phyloP scores from a whole-genome alignment of 2,329 filamentous ascomycete genomes.

The Neurospora sp. region DNA sequence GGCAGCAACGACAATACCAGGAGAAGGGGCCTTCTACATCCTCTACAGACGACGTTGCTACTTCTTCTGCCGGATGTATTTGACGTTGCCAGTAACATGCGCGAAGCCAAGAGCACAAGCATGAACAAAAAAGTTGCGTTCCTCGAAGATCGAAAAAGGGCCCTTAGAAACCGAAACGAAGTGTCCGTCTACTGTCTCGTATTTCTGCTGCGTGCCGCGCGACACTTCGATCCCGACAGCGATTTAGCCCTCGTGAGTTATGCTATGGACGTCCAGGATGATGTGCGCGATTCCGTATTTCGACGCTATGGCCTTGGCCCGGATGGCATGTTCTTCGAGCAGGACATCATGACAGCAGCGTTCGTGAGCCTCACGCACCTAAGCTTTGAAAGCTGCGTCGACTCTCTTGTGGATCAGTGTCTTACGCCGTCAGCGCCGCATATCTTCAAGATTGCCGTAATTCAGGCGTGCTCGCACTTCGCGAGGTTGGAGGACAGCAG shows the following conservation, averaged over 20 bases:
- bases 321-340: conserved; percentile 46
- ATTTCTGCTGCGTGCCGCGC: conserved; percentile 50
- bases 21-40: conserved; percentile 46
- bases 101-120: conserved; percentile 51
- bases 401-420: conserved; percentile 46
- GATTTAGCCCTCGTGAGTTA: conserved; percentile 57
- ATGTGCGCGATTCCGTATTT: conserved; percentile 57
- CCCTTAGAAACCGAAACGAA: conserved; percentile 54
- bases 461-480: conserved; percentile 55
- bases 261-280: conserved; percentile 60
- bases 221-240: conserved; percentile 53
- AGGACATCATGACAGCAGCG: conserved; percentile 55
- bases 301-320: conserved; percentile 37
- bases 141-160: conserved; percentile 53
- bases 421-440: conserved; percentile 46
- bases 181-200: conserved; percentile 58
- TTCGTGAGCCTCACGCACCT: conserved; percentile 57
- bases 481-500: conserved; percentile 40
- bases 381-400: conserved; percentile 48
- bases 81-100: conserved; percentile 57
- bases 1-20: conserved; percentile 45
- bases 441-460: conserved; percentile 51
- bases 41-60: conserved; percentile 52
- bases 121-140: conserved; percentile 53
- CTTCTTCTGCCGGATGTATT: conserved; percentile 61